phyloP scores from a whole-genome alignment of 305 asterid genomes.

The Rubia tinctorum region DNA sequence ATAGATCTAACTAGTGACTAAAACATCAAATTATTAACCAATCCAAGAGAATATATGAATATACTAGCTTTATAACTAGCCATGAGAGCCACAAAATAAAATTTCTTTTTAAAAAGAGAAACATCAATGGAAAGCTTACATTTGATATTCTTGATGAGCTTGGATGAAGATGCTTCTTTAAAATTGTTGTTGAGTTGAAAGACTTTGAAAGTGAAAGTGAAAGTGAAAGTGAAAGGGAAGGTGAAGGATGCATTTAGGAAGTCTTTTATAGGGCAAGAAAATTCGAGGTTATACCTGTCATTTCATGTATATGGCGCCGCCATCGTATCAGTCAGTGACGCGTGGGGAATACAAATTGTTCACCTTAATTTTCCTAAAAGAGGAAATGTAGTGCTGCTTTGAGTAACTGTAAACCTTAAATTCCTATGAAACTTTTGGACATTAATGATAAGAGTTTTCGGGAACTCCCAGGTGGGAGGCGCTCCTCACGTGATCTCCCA shows the following conservation, averaged over 20 bases:
- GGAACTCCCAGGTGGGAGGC: constrained; percentile 8
- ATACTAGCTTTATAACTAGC: neutral
- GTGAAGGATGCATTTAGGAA: constrained; percentile 21
- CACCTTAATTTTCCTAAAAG: constrained; percentile 47
- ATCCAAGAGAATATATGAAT: too few species aligned
- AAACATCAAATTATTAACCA: neutral
- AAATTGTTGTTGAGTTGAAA: constrained; percentile 7
- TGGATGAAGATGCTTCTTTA: neutral
- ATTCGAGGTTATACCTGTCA: constrained; percentile 33
- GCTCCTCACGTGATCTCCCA: constrained; percentile 22
- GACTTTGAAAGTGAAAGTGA: constrained; percentile 10
- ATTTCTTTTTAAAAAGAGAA: neutral
- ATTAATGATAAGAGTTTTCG: constrained; percentile 21
- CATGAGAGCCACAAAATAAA: neutral
- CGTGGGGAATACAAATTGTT: constrained; percentile 57
- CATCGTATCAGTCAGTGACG: constrained; percentile 55
- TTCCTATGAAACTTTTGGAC: constrained; percentile 27
- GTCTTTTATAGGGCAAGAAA: constrained; percentile 27
- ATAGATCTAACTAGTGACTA: neutral
- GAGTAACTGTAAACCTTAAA: constrained; percentile 50
- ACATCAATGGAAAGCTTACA: constrained; percentile 13
- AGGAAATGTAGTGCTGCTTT: constrained; percentile 46
- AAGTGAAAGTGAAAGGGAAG: too few species aligned
- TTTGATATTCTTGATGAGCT: constrained; percentile 32
- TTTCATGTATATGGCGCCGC: constrained; percentile 37